Evolutionary conservation across 116 monocot species (phyloP), one percentile per base, ranked within the genome.

Genomic region (Trichopus zeylanicus): DNA sequence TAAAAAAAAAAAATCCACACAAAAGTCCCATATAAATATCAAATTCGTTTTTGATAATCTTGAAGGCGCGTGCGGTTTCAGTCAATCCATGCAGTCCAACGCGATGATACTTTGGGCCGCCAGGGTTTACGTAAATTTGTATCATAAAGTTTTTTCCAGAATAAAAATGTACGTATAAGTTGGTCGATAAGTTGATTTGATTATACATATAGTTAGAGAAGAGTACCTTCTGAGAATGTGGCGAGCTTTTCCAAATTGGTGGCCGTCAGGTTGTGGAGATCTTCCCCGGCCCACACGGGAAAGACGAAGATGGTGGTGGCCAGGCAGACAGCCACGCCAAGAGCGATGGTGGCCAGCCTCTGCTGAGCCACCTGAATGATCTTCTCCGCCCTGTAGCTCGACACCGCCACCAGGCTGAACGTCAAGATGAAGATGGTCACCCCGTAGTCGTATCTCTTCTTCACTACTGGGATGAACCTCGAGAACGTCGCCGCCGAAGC

Each of bases 361-460:
- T 76, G 67, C 16, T 67, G 73, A n/a, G 76, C 79, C n/a, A 79
- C 18, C 32, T 8, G 18, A 3, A 76, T 18, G 0, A 82, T 51
- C 20, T 87, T 68, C 1, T 79, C 73, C 3, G 76, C 73, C 21
- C 87, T 61, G 48, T 79, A 79, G 59, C 79, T 62, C 28, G 82
- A 82, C 53, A 82, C 64, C 22, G 79, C 63, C n/a, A 87, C 76
- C 19, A 82, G 42, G 65, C 79, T 70, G 24, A 82, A 82, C 1
- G 87, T 82, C 46, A 79, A 51, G 13, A 87, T 76, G 46, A 82
- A 78, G 35, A 82, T 73, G 47, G 67, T 60, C 57, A 82, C 73
- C 13, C 87, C 82, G 27, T 87, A 79, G 62, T 87, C 87, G 61
- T 64, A 87, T 29, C 76, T 53, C 1, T 73, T 67, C 46, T 76